Evolutionary conservation across 2,329 filamentous ascomycete genomes (phyloP).

Genomic region (Pseudofabraea citricarpa): DNA sequence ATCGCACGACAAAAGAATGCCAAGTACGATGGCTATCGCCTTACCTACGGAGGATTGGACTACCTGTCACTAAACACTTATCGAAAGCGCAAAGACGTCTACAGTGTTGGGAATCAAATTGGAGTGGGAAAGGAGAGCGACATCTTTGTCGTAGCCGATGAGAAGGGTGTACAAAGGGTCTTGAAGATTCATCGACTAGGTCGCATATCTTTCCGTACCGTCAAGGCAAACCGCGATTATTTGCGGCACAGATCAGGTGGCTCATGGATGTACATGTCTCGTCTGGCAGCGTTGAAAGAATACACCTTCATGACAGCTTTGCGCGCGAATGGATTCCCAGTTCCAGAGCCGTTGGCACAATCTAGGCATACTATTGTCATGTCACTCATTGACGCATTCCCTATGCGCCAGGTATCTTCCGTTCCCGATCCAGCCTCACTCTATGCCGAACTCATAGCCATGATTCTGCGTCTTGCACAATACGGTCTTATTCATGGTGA

Average conservation of each 20-base stretch:
- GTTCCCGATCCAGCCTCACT: constrained; percentile 80
- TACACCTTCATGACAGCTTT: constrained; percentile 91
- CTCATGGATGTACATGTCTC: constrained; percentile 97
- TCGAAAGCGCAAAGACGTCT: constrained; percentile 72
- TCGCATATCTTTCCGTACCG: constrained; percentile 92
- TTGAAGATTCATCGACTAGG: constrained; percentile 96
- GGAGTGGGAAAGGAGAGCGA: constrained; percentile 98
- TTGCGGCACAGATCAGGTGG: constrained; percentile 74
- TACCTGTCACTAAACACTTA: constrained; percentile 94
- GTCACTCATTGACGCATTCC: constrained; percentile 88
- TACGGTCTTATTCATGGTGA: constrained; percentile 94
- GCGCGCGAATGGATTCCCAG: constrained; percentile 77
- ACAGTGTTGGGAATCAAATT: constrained; percentile 90
- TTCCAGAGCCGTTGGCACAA: constrained; percentile 83
- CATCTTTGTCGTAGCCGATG: constrained; percentile 86
- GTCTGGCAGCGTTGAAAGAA: constrained; percentile 89
- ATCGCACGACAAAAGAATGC: constrained; percentile 93
- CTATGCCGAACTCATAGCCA: constrained; percentile 84
- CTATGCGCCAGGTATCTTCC: constrained; percentile 79
- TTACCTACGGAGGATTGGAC: constrained; percentile 95
- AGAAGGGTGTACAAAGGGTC: constrained; percentile 71
- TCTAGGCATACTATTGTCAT: constrained; percentile 96
- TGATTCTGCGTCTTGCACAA: constrained; percentile 78
- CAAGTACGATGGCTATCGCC: constrained; percentile 93
- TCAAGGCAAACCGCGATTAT: constrained; percentile 95